Conservation (phyloP, 176 grass and related monocot species). For the Neostapfia colusana region DNA sequence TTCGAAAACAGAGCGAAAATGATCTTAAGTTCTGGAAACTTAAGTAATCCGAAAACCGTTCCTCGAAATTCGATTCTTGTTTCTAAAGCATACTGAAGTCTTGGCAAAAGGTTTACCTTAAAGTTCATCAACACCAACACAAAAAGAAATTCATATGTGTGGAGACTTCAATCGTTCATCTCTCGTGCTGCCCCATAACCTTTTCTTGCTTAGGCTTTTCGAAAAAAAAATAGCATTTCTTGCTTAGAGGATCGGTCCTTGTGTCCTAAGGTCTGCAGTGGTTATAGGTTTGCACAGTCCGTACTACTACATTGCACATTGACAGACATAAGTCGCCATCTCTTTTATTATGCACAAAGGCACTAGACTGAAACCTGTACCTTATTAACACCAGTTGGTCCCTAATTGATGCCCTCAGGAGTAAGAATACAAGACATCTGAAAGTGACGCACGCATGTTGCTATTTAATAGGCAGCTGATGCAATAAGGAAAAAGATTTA, state of each 20-base stretch:
- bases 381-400: constrained; percentile 17
- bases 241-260: no score
- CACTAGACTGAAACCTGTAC: no score
- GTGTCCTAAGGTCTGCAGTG: no score
- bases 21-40: not conserved
- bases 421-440: constrained; percentile 5
- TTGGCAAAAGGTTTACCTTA: not conserved
- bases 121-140: no score
- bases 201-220: not conserved
- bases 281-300: not conserved
- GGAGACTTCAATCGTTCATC: not conserved
- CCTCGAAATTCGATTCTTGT: not conserved
- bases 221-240: no score
- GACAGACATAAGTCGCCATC: constrained; percentile 40
- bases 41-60: no score
- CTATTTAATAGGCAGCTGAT: constrained; percentile 36
- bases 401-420: constrained; percentile 24
- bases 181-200: not conserved
- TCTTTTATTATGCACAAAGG: not conserved
- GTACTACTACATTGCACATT: constrained; percentile 10
- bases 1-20: not conserved
- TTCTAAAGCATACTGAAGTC: not conserved
- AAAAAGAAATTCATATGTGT: not conserved
- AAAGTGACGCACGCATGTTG: not conserved
- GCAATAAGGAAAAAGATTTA: constrained; percentile 6